Evolutionary conservation across 1,139 yeast species (phyloP).

Genomic region (Hyphopichia khmerensis): DNA sequence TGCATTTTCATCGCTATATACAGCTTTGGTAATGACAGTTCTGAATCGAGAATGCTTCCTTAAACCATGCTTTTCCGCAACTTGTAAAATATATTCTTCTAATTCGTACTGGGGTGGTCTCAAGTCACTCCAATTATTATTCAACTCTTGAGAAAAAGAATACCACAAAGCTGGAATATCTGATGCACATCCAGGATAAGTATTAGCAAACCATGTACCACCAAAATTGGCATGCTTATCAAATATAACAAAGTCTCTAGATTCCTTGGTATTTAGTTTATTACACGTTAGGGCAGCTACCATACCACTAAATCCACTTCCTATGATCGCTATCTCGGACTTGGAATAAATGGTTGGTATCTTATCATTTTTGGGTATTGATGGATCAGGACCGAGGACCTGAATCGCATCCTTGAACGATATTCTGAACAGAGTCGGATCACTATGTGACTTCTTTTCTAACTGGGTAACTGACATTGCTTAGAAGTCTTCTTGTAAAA

Average conservation of each 20-base stretch:
- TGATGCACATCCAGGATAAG: slow-evolving; percentile 55
- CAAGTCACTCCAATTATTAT: slow-evolving; percentile 42
- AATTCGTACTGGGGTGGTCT: slow-evolving; percentile 52
- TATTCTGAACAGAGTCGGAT: slow-evolving; percentile 34
- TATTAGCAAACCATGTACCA: slow-evolving; percentile 57
- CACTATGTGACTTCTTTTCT: slow-evolving; percentile 29
- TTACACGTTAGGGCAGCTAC: slow-evolving; percentile 31
- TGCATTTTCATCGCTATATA: slow-evolving; percentile 29
- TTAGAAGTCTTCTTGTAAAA: background rate
- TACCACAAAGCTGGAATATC: slow-evolving; percentile 54
- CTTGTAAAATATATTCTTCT: slow-evolving; percentile 42
- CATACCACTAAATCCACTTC: slow-evolving; percentile 52
- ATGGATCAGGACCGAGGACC: slow-evolving; percentile 24
- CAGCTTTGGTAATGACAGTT: slow-evolving; percentile 26
- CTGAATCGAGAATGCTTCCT: slow-evolving; percentile 27
- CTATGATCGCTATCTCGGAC: slow-evolving; percentile 40
- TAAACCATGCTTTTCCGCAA: slow-evolving; percentile 37
- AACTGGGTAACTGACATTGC: slow-evolving; percentile 26
- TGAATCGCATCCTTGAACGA: slow-evolving; percentile 24
- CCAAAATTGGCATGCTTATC: slow-evolving; percentile 48
- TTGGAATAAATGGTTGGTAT: slow-evolving; percentile 22
- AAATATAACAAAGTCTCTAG: slow-evolving; percentile 33
- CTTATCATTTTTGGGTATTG: slow-evolving; percentile 13
- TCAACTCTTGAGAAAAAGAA: slow-evolving; percentile 40
- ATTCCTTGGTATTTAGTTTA: slow-evolving; percentile 22